Base-by-base conservation (phyloP, 257 asterid genomes). In the Solanum rostratum region DNA sequence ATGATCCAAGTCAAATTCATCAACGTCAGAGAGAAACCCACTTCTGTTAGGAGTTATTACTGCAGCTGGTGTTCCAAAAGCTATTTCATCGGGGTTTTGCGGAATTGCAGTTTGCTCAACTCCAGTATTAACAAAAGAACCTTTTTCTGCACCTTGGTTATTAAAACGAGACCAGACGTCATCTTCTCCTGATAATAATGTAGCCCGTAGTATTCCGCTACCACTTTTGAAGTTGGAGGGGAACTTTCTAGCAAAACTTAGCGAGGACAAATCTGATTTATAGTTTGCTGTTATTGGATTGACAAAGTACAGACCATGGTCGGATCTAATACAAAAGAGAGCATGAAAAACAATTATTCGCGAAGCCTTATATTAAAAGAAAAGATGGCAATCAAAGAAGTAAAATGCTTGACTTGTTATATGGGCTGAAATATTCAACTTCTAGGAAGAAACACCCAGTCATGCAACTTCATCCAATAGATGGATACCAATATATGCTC, bases 1-100 rank as follows among this genome's bases (percentile, higher is more conserved):
- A 57, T 73, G 83, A 85, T 97, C 99, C 89, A 95, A 79, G 85
- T 92, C 95, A 65, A 85, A 93, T 66, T 95, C 98, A 55, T 86
- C 97, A 81, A 79, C 89, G 7, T 89, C 95, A 80, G 81, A 83
- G 45, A 93, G 88, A 83, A 95, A 95, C 8, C 95, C 94, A 73
- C 91, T 84, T 45, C 89, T 81, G 41, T 91, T 89, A 3, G 94
- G 90, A 30, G 92, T 83, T 88, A 90, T 86, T 85, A 95, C 97
- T 5, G 96, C 94, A 37, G 91, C 78, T 46, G 91, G 96, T 50
- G 94, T 80, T 90, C 93, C 96, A 73, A 92, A 88, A 33, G 87
- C 90, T 7, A 87, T 85, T 4, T 94, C 85, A 85, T 93, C 93
- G 27, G 93, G 87, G 62, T 89, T 93, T 69, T 87, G 50, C 84